These are phyloP conservation scores for Celoporthe dispersa DNA, from an alignment of 2,329 filamentous ascomycete species.

Conservation along the genomic window DNA sequence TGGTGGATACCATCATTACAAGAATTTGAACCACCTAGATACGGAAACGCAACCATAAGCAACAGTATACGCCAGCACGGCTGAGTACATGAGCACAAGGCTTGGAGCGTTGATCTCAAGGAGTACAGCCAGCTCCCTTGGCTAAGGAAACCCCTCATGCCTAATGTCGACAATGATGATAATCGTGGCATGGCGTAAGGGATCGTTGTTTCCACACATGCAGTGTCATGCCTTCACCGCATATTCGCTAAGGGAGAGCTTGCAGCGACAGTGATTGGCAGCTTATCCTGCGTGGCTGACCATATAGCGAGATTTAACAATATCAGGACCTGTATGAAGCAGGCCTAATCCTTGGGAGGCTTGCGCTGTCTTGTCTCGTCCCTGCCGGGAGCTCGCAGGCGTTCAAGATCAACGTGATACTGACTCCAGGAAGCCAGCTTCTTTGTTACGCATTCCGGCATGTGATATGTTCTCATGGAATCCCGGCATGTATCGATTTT, in stretches of 20 bases:
- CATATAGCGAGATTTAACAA: slow-evolving; percentile 21
- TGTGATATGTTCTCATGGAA: slow-evolving; percentile 2
- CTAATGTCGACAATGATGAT: background rate
- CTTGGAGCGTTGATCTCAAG: background rate
- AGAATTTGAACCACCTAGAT: background rate
- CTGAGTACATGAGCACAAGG: background rate
- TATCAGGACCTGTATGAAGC: background rate
- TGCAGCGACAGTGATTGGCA: slow-evolving; percentile 22
- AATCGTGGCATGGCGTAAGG: slow-evolving; percentile 16
- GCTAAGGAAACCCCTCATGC: background rate
- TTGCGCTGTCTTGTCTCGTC: slow-evolving; percentile 16
- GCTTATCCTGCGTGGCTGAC: slow-evolving; percentile 20
- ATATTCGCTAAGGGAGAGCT: slow-evolving; percentile 26
- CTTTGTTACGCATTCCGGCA: slow-evolving; percentile 17
- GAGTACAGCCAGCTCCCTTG: background rate
- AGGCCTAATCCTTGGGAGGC: slow-evolving; percentile 26
- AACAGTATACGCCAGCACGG: background rate
- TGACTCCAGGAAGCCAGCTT: background rate
- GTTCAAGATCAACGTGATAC: slow-evolving; percentile 26
- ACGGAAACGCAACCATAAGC: background rate
- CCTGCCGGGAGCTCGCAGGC: slow-evolving; percentile 24
- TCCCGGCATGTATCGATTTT: background rate
- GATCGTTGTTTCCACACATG: background rate
- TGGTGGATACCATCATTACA: background rate
- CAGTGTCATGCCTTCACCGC: slow-evolving; percentile 13